Base-by-base conservation (phyloP, 2,329 filamentous ascomycete genomes). In the Alternaria sp. region DNA sequence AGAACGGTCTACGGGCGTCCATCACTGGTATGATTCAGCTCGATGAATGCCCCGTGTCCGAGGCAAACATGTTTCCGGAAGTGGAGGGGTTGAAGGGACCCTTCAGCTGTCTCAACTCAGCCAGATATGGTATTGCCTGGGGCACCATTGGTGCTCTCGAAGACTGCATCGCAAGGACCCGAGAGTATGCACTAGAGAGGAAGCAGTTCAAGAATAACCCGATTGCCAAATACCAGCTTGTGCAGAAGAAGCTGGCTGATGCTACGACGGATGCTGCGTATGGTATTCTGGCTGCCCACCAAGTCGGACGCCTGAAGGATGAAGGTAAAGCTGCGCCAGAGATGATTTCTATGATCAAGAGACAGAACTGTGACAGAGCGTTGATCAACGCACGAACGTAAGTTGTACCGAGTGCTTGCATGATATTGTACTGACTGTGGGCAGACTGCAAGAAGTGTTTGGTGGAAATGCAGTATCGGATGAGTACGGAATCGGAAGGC, bases 21-120 rank as follows among this genome's bases (percentile, higher is more conserved):
- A 91, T 97, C 65, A 99, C 95, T 0, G 95, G 95, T 58, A 98
- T 98, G 95, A 97, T 99, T 67, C 93, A 97, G 70, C 86, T 99
- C 75, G 94, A 97, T 66, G 89, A 91, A 64, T 94, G 92, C 67
- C 94, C 95, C 0, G 93, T 99, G 0, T 89, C 93, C 0, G 88
- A 90, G 67, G 91, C 88, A 70, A 97, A 97, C 81, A 96, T 99
- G 93, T 93, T 99, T 72, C 94, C 94, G 1, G 87, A 91, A 1
- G 87, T 97, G 5, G 92, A 97, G 77, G 95, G 95, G 5, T 84
- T 99, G 32, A 87, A 82, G 62, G 95, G 95, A 0, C 95, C 95
- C 3, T 99, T 99, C 76, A 90, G 91, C 64, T 99, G 95, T 76
- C 85, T 99, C 65, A 99, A 98, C 82, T 94, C 90, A 74, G 95